Evolutionary conservation across 257 asterid species (phyloP).

Genomic region (Solanum etuberosum): DNA sequence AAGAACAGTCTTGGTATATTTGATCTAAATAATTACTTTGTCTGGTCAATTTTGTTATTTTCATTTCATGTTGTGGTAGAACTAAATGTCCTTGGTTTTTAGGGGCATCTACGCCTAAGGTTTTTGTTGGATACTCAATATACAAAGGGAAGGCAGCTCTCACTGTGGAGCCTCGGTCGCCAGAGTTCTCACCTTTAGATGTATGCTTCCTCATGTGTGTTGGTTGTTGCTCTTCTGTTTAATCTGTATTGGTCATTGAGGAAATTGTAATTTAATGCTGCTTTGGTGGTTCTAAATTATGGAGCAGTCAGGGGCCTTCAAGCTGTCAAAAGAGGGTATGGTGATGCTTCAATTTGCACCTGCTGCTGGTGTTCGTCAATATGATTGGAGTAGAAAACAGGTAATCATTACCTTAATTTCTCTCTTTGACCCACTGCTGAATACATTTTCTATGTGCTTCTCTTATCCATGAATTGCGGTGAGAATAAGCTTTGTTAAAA

Average conservation of each 20-base stretch:
- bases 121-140: conserved; percentile 71
- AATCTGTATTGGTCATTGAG: not conserved
- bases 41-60: not conserved
- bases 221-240: not conserved
- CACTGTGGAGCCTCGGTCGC: conserved; percentile 68
- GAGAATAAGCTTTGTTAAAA: not conserved
- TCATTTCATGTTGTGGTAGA: not conserved
- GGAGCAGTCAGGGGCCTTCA: conserved; percentile 86
- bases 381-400: conserved; percentile 96
- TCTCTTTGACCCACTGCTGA: not conserved
- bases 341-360: conserved; percentile 91
- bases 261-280: not conserved
- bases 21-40: not conserved
- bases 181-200: conserved; percentile 72
- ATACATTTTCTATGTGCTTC: not conserved
- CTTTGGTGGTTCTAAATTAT: conserved; percentile 1
- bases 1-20: not conserved
- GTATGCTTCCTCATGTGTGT: conserved; percentile 25
- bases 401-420: conserved; percentile 16
- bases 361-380: conserved; percentile 80
- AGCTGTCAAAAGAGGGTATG: conserved; percentile 73
- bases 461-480: not conserved
- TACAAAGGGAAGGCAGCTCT: conserved; percentile 98
- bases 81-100: not conserved
- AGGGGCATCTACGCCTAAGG: conserved; percentile 58